Base-by-base conservation (phyloP, 495 filamentous ascomycete genomes). In the Hyphodiscus hymeniophilus region DNA sequence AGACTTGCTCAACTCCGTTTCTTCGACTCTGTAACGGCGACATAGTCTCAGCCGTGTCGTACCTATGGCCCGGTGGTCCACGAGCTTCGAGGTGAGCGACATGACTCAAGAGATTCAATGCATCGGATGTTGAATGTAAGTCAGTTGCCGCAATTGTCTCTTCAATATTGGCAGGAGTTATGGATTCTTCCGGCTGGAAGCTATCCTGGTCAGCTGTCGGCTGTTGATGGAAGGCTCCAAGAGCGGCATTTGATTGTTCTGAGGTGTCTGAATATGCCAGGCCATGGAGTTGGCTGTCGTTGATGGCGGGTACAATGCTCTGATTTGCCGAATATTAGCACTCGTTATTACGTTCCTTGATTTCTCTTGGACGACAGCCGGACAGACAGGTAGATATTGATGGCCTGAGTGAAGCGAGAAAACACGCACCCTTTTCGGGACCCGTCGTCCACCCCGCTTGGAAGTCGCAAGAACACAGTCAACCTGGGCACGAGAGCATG, bases 391-490 rank as follows among this genome's bases (percentile, higher is more conserved):
- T n/a, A n/a, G n/a, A n/a, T n/a, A n/a, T n/a, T n/a, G n/a, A n/a
- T n/a, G n/a, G n/a, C n/a, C n/a, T n/a, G n/a, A n/a, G n/a, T n/a
- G n/a, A n/a, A n/a, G n/a, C n/a, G n/a, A n/a, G 26, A 28, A 60
- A 10, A 38, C 49, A 21, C 59, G 44, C 21, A 45, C 45, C 22
- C 21, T 45, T 31, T 44, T 54, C 53, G 7, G 67, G 61, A 78
- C 72, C 26, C 79, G 70, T 36, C 75, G 69, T 16, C 79, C 77
- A 28, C 79, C 77, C 12, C 77, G 69, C 54, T 79, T 81, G 7
- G 76, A 79, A 30, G 70, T 69, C 22, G 76, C 76, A 7, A 82
- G 65, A 5, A 81, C 67, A 53, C 79, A 82, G 43, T 81, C 77
- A 15, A 68, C 71, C 45, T 67, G 59, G 45, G 78, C 77, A 38